Conservation (phyloP, 1,284 basidiomycete genomes). For the Ceratobasidium sp. region DNA sequence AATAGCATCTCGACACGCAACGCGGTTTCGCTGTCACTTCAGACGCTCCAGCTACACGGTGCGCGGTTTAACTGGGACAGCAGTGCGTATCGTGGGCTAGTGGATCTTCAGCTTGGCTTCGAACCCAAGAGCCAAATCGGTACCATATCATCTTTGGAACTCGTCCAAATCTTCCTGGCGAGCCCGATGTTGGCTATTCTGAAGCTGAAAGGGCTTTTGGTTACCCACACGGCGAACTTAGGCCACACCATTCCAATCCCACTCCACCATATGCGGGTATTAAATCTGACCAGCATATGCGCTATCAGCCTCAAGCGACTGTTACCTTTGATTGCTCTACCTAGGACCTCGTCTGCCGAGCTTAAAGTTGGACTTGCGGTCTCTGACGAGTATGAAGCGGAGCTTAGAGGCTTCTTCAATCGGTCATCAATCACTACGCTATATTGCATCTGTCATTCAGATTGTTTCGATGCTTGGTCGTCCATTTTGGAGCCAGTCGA, state of each 20-base stretch:
- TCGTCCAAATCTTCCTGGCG: neutral
- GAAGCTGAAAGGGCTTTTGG: neutral
- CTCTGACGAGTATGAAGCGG: too few species aligned
- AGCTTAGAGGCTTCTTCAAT: too few species aligned
- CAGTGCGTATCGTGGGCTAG: conserved; percentile 1
- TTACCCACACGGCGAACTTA: neutral
- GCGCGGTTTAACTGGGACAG: neutral
- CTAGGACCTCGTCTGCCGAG: neutral
- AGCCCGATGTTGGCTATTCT: neutral
- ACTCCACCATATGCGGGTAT: neutral
- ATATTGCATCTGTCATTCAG: too few species aligned
- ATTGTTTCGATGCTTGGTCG: too few species aligned
- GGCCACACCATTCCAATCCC: too few species aligned
- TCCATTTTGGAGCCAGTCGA: too few species aligned
- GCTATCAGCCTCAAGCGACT: neutral
- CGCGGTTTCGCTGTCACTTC: neutral
- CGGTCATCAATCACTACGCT: too few species aligned
- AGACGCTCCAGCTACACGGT: neutral
- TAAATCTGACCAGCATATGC: neutral
- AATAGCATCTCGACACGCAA: neutral
- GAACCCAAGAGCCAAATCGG: neutral
- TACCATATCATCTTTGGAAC: neutral
- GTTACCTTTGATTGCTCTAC: too few species aligned
- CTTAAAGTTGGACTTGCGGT: neutral
- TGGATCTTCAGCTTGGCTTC: conserved; percentile 6